Percentiles rank a stretch among this genome's conserved stretches.
phyloP scores from a whole-genome alignment of 176 grass and related monocot genomes.

The Musa troglodytarum region DNA sequence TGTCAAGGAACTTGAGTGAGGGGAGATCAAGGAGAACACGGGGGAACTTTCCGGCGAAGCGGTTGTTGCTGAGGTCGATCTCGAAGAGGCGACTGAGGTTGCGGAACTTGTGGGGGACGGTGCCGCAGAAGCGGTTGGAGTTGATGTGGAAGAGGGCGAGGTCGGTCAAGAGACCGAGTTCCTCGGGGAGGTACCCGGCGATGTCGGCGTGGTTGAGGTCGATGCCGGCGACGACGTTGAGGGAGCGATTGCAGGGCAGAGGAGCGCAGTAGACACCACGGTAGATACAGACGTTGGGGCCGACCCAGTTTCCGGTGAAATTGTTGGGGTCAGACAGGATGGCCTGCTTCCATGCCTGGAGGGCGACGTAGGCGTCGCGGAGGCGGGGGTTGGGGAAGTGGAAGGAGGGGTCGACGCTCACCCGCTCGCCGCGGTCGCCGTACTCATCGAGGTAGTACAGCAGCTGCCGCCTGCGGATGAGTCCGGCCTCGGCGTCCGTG shows the following conservation, averaged over 20 bases:
- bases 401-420: constrained; percentile 43
- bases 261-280: constrained; percentile 59
- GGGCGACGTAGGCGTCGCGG: constrained; percentile 76
- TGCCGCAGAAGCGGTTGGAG: constrained; percentile 89
- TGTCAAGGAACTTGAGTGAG: constrained; percentile 67
- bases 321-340: constrained; percentile 74
- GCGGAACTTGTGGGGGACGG: constrained; percentile 40
- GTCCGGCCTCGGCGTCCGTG: constrained; percentile 19
- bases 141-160: constrained; percentile 85
- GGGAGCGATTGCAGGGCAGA: constrained; percentile 23
- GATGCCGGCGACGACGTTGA: constrained; percentile 52
- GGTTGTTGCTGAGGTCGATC: constrained; percentile 97
- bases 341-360: constrained; percentile 87
- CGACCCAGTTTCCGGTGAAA: constrained; percentile 68
- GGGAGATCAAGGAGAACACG: constrained; percentile 50
- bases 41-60: constrained; percentile 79
- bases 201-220: constrained; percentile 97
- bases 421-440: constrained; percentile 27
- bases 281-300: constrained; percentile 65
- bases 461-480: constrained; percentile 29
- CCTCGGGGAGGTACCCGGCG: constrained; percentile 71
- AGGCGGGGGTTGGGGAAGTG: constrained; percentile 47
- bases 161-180: constrained; percentile 71
- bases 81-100: constrained; percentile 57
- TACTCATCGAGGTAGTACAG: constrained; percentile 33